These are phyloP conservation scores for Talaromyces proteolyticus DNA, from an alignment of 495 filamentous ascomycete species.

Conservation along the genomic window DNA sequence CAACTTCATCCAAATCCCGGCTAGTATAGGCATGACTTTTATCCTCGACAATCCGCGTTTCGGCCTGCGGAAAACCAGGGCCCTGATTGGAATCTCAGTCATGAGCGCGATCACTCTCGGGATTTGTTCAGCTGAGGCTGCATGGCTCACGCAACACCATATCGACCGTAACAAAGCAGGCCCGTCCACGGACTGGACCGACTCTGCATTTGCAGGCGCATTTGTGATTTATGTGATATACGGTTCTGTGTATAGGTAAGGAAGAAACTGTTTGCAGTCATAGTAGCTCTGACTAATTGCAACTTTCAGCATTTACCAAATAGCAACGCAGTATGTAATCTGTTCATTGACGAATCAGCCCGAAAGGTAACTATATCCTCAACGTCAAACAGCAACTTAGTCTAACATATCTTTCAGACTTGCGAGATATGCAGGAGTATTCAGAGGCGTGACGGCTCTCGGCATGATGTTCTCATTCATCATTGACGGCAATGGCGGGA, in stretches of 20 bases:
- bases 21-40: background rate
- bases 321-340: background rate
- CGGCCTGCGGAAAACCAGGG: background rate
- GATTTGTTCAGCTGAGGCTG: background rate
- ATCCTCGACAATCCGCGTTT: background rate
- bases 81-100: background rate
- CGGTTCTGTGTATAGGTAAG: background rate
- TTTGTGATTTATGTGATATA: background rate
- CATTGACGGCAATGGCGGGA: background rate
- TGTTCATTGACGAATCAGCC: background rate
- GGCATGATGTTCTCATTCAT: background rate
- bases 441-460: background rate
- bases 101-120: background rate
- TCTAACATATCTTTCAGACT: too few relatives aligned
- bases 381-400: too few relatives aligned
- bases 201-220: background rate
- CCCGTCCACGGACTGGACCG: background rate
- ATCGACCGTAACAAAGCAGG: background rate
- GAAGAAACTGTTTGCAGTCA: too few relatives aligned
- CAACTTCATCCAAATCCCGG: background rate
- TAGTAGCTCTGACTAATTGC: too few relatives aligned
- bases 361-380: too few relatives aligned
- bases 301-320: too few relatives aligned
- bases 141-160: background rate
- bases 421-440: too few relatives aligned